Evolutionary conservation across 768 basidiomycete genomes (phyloP).

Genomic region (Termitomyces sp.): DNA sequence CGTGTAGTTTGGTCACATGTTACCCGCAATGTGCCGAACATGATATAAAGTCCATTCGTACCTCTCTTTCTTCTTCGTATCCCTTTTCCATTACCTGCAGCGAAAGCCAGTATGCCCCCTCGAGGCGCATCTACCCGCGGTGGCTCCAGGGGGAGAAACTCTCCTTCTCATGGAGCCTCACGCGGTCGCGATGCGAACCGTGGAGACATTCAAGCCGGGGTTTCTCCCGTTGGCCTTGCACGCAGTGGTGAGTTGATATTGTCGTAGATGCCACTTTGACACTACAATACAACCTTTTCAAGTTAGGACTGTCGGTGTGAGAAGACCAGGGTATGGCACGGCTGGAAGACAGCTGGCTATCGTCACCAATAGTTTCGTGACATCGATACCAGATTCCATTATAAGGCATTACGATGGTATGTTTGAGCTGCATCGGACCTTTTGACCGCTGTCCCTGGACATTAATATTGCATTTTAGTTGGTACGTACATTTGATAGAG

Average conservation of each 20-base stretch:
- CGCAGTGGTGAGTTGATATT: constrained; percentile 25
- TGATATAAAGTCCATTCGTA: neutral
- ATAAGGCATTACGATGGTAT: constrained; percentile 21
- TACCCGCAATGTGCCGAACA: neutral
- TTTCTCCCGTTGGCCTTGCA: constrained; percentile 16
- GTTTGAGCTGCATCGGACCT: neutral
- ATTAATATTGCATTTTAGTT: constrained; percentile 8
- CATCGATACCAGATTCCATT: constrained; percentile 9
- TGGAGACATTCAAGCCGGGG: constrained; percentile 17
- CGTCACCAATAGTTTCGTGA: constrained; percentile 16
- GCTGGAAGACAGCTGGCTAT: constrained; percentile 23
- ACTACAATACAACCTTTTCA: constrained; percentile 17
- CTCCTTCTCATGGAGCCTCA: constrained; percentile 15
- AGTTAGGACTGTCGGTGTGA: constrained; percentile 27
- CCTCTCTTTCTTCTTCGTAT: neutral
- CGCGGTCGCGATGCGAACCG: constrained; percentile 24
- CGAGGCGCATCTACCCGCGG: neutral
- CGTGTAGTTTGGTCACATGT: neutral
- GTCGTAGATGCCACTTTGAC: neutral
- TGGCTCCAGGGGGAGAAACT: constrained; percentile 13
- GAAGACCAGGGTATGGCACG: constrained; percentile 27
- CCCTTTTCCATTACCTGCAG: neutral
- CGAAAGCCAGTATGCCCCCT: constrained; percentile 2
- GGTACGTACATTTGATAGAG: constrained; percentile 6
- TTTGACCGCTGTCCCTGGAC: neutral